Percentiles rank a stretch among this genome's conserved stretches.
phyloP scores from a whole-genome alignment of 179 eudicot genomes.

The Nepenthes alata region DNA sequence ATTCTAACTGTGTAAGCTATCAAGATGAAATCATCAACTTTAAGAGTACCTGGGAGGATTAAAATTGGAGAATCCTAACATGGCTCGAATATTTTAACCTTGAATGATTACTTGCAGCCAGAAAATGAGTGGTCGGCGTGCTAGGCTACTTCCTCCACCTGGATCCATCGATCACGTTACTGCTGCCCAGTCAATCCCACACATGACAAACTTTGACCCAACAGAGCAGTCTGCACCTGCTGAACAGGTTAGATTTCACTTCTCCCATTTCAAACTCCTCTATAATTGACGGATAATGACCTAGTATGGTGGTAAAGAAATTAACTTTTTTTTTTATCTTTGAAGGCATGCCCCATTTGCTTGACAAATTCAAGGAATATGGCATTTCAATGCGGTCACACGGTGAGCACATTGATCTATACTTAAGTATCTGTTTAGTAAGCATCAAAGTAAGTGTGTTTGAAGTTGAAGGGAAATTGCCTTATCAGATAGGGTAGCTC shows the following conservation, averaged over 20 bases:
- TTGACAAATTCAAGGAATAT: constrained; percentile 60
- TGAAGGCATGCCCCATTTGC: constrained; percentile 68
- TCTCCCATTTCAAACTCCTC: background rate
- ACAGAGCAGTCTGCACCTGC: constrained; percentile 20
- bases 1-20: no score
- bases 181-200: constrained; percentile 18
- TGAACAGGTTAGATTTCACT: constrained; percentile 35
- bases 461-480: no score
- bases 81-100: no score
- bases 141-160: constrained; percentile 53
- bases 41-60: no score
- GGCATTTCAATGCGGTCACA: constrained; percentile 88
- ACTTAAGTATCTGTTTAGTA: background rate
- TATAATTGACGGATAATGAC: background rate
- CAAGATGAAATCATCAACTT: no score
- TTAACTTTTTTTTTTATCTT: constrained; percentile 1
- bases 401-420: constrained; percentile 31
- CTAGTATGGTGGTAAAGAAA: background rate
- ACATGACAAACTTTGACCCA: constrained; percentile 14
- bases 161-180: constrained; percentile 54
- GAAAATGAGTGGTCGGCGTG: constrained; percentile 10
- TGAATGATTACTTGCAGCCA: background rate
- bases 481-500: no score
- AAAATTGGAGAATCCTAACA: no score
- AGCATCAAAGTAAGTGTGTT: no score